A percentile compares a stretch with the other conserved stretches of the same genome.
phyloP scores from a whole-genome alignment of 2,329 filamentous ascomycete genomes.

The Colletotrichum truncatum region DNA sequence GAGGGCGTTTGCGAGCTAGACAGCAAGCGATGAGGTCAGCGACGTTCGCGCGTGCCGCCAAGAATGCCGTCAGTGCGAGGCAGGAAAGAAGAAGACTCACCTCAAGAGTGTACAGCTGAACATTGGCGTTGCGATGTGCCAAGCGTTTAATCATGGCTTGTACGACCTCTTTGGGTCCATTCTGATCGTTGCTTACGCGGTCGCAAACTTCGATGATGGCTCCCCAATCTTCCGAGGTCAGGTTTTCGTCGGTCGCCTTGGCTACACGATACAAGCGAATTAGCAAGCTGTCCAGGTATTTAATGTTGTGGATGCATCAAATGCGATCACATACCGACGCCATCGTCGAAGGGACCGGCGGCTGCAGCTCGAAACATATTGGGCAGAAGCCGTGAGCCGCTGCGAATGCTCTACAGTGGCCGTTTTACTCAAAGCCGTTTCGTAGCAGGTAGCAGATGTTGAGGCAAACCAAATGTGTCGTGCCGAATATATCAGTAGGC shows the following conservation, averaged over 20 bases:
- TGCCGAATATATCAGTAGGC: not conserved
- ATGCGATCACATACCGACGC: constrained; percentile 59
- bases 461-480: not conserved
- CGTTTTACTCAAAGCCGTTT: not conserved
- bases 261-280: constrained; percentile 45
- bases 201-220: constrained; percentile 73
- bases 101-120: constrained; percentile 94
- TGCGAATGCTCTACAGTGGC: constrained; percentile 2
- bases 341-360: constrained; percentile 66
- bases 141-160: constrained; percentile 91
- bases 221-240: constrained; percentile 82
- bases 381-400: constrained; percentile 33
- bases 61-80: not conserved
- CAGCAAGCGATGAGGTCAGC: constrained; percentile 12
- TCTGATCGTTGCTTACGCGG: constrained; percentile 62
- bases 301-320: not conserved
- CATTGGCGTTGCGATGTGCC: constrained; percentile 93
- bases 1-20: constrained; percentile 84
- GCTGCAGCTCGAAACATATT: constrained; percentile 69
- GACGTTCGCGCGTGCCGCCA: not conserved
- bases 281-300: not conserved
- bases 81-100: constrained; percentile 50
- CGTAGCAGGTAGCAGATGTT: not conserved
- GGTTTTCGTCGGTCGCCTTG: constrained; percentile 95
- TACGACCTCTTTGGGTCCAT: constrained; percentile 82